Base-by-base conservation (phyloP, 2,329 filamentous ascomycete species). In the Claviceps quebecensis region DNA sequence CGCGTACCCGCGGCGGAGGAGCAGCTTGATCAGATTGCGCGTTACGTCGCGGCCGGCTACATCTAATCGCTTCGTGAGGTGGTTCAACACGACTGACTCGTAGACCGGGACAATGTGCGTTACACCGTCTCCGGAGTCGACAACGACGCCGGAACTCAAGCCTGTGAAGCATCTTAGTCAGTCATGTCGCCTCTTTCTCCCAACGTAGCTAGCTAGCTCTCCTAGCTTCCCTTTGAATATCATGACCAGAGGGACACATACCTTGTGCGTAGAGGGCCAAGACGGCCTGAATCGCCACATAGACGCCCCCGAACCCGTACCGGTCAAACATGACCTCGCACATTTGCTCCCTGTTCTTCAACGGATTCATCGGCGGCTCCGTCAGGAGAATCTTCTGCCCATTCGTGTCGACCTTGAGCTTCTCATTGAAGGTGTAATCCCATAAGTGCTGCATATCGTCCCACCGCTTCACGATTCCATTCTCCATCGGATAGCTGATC, bases 371-470 rank as follows among this genome's bases (percentile, higher is more conserved):
- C 16, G 93, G 93, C 38, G 93, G 91, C 71, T 98, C 93, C 46
- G 91, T 97, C 60, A 97, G 79, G 57, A 98, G 80, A 67, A 98
- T 97, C 79, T 98, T 98, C 70, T 90, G 88, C 58, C 88, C 91
- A 22, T 80, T 81, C 2, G 93, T 81, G 67, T 97, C 87, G 60
- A 98, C 76, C 69, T 89, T 82, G 80, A 98, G 87, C 80, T 97
- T 97, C 69, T 98, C 91, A 70, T 80, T 84, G 69, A 98, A 98
- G 23, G 93, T 98, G 69, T 94, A 97, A 72, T 98, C 91, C 93
- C 93, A 98, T 52, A 98, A 83, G 66, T 97, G 91, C 74, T 95
- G 87, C 93, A 98, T 98, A 69, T 98, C 93, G 61, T 98, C 93
- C 93, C 93, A 98, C 66, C 89, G 90, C 80, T 96, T 97, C 59